These are phyloP conservation scores for Neonectria coccinea DNA, from an alignment of 2,329 filamentous ascomycete genomes.

Conservation along the genomic window DNA sequence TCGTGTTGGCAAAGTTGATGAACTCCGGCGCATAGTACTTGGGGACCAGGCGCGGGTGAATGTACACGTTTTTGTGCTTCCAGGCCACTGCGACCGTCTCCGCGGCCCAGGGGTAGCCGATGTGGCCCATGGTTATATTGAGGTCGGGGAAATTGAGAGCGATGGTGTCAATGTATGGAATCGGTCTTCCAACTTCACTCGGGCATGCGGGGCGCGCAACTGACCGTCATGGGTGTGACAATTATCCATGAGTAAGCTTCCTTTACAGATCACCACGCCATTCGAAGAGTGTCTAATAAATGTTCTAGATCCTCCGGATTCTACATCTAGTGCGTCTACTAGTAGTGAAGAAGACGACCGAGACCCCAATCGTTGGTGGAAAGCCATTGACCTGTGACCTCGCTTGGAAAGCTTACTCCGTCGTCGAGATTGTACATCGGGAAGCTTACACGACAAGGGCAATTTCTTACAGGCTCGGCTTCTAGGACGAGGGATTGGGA, in stretches of 20 bases:
- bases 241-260: constrained; percentile 25
- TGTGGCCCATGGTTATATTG: constrained; percentile 30
- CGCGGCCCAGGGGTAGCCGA: constrained; percentile 28
- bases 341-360: too few species aligned
- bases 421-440: too few species aligned
- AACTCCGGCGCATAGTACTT: constrained; percentile 27
- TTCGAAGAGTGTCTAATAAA: too few species aligned
- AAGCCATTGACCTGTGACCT: too few species aligned
- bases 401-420: too few species aligned
- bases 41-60: constrained; percentile 24
- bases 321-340: too few species aligned
- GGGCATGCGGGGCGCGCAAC: constrained; percentile 23
- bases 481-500: too few species aligned
- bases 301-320: too few species aligned
- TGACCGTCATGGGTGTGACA: too few species aligned
- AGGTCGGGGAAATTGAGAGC: constrained; percentile 28
- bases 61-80: constrained; percentile 31
- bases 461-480: too few species aligned
- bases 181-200: constrained; percentile 30
- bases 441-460: too few species aligned
- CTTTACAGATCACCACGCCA: constrained; percentile 23
- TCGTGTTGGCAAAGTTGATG: constrained; percentile 28
- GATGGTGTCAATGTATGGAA: constrained; percentile 29
- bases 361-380: too few species aligned
- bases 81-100: constrained; percentile 28